phyloP scores from a whole-genome alignment of 352 stramenopile genomes.

The Hyaloperonospora arabidopsidis region DNA sequence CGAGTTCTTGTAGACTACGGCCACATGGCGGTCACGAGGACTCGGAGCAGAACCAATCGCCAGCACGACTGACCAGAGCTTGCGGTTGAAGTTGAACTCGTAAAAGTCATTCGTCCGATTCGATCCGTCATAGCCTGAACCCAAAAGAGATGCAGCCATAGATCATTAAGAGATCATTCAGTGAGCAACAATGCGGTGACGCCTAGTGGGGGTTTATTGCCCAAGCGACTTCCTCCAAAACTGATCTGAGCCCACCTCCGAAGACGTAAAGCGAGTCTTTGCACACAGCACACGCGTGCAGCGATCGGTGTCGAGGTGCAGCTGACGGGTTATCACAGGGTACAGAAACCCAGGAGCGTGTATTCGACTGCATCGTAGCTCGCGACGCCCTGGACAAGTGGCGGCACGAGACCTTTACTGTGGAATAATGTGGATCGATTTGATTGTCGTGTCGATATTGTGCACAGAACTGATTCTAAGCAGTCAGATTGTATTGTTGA shows the following conservation, averaged over 20 bases:
- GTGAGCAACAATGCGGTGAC: too few species aligned
- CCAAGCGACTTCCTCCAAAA: too few species aligned
- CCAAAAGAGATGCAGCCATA: too few species aligned
- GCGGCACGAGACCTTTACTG: neutral
- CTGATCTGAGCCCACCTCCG: constrained; percentile 62
- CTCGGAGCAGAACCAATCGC: constrained; percentile 65
- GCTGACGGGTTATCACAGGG: constrained; percentile 73
- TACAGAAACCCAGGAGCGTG: constrained; percentile 64
- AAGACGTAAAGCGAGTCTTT: constrained; percentile 92
- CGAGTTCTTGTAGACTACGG: constrained; percentile 88
- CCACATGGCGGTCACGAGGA: constrained; percentile 91
- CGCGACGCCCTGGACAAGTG: neutral
- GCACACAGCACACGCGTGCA: constrained; percentile 88
- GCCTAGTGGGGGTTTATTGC: too few species aligned
- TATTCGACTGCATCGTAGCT: constrained; percentile 27
- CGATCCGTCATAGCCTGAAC: constrained; percentile 86
- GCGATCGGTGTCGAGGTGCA: constrained; percentile 87
- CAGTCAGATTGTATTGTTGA: neutral
- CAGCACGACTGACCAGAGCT: constrained; percentile 64
- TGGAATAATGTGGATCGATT: neutral
- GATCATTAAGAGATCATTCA: too few species aligned
- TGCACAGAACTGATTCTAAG: too few species aligned
- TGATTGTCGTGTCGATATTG: too few species aligned
- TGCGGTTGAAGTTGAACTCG: constrained; percentile 86
- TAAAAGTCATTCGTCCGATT: constrained; percentile 93